Base-by-base conservation (phyloP, 2,329 filamentous ascomycete species). In the Talaromyces islandicus region DNA sequence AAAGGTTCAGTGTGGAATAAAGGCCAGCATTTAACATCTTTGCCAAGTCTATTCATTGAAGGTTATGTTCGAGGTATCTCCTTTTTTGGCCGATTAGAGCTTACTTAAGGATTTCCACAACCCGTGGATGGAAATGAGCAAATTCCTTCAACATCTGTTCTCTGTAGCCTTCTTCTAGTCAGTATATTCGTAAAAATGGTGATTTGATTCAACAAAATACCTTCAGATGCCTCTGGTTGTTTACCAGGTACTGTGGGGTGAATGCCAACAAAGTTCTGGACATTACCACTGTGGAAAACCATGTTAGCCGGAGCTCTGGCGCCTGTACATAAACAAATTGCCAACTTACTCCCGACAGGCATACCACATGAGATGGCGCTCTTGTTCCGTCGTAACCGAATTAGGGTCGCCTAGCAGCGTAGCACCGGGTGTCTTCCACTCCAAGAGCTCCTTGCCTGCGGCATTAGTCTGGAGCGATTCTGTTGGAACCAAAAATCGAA, bases 381-480 rank as follows among this genome's bases (percentile, higher is more conserved):
- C 64, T 17, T 62, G 54, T 24, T 38, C 57, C 12, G n/a, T 43
- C 52, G 55, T 17, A 7, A 53, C 59, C 43, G 54, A 11, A 12
- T 52, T 59, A 1, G 63, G 64, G 58, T 69, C 69, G 4, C 60
- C 66, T 14, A 67, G 56, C 19, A 70, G 53, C 24, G 64, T 63
- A 25, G 58, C 64, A 12, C 64, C 64, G 29, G 53, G 60, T 21
- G 27, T 62, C 46, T 67, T 67, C 17, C 38, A 48, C 53, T 61
- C 46, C 56, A 64, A 43, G 74, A 80, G 75, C 3, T 73, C 73
- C 9, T 74, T 77, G 35, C 69, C 68, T 1, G 73, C 69, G 4
- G 74, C 64, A 38, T 66, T 56, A 4, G 68, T 67, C n/a, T 72
- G 61, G 9, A 78, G 63, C 1, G 66, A 56, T 0, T 68, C 50